phyloP scores from a whole-genome alignment of 1,139 yeast genomes.

The Suhomyces panamericanus region DNA sequence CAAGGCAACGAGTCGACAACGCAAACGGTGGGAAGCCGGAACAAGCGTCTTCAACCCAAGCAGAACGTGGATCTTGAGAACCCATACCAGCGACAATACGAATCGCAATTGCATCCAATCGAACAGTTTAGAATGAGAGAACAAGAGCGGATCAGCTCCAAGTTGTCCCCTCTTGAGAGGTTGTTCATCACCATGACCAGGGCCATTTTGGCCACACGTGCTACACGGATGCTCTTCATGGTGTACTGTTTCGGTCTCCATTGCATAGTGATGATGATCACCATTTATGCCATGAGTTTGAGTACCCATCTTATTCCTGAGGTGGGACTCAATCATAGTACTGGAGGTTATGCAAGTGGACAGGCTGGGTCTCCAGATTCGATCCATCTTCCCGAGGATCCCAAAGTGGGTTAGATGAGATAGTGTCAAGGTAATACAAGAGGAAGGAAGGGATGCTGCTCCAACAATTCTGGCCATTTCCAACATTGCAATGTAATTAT shows the following conservation, averaged over 20 bases:
- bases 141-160: conserved; percentile 70
- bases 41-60: conserved; percentile 32
- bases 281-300: conserved; percentile 56
- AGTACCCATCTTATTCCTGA: conserved; percentile 52
- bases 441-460: too few species aligned
- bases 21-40: conserved; percentile 17
- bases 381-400: conserved; percentile 6
- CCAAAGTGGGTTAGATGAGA: conserved; percentile 1
- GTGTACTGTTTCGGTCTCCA: conserved; percentile 77
- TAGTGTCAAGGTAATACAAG: too few species aligned
- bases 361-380: conserved; percentile 17
- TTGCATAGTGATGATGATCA: conserved; percentile 65
- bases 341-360: conserved; percentile 41
- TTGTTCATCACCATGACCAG: conserved; percentile 74
- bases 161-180: conserved; percentile 76
- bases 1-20: conserved; percentile 22
- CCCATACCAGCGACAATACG: conserved; percentile 64
- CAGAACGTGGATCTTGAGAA: conserved; percentile 52
- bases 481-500: too few species aligned
- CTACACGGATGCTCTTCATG: conserved; percentile 71
- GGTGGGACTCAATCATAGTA: conserved; percentile 47
- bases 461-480: too few species aligned
- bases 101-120: conserved; percentile 77
- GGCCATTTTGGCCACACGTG: conserved; percentile 69
- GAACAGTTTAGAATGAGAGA: conserved; percentile 81